Conservation (phyloP, 2,329 filamentous ascomycete species). For the Colletotrichum falcatum region DNA sequence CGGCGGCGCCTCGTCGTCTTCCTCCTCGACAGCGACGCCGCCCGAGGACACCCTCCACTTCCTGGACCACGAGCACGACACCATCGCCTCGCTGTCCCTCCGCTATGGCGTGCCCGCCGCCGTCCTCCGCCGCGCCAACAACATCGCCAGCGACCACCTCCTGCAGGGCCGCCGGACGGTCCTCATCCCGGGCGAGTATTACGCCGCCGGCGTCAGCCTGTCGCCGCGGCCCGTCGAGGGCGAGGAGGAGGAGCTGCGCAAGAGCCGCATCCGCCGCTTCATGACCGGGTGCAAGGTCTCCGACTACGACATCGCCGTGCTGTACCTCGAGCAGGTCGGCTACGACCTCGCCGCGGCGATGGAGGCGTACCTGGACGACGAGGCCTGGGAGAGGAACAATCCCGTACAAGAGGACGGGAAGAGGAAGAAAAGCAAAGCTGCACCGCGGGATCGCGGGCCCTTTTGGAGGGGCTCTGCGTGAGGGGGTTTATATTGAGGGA, state of each 20-base stretch:
- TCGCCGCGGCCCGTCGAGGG: conserved; percentile 79
- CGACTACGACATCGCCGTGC: conserved; percentile 79
- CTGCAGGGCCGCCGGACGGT: conserved; percentile 76
- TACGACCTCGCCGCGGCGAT: conserved; percentile 76
- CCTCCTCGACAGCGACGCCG: conserved; percentile 40
- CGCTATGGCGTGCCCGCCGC: conserved; percentile 76
- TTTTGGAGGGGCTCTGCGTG: conserved; percentile 49
- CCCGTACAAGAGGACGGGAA: conserved; percentile 60
- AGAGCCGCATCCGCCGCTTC: conserved; percentile 78
- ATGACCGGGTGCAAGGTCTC: conserved; percentile 84
- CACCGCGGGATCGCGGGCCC: conserved; percentile 44
- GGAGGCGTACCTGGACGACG: conserved; percentile 75
- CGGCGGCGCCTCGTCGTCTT: neutral
- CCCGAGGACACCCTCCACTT: conserved; percentile 80
- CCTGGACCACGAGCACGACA: conserved; percentile 76
- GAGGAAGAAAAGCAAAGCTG: conserved; percentile 47
- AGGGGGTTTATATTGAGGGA: neutral
- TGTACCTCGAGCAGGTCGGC: conserved; percentile 78
- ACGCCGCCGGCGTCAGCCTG: conserved; percentile 74
- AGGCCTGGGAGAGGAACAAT: conserved; percentile 79
- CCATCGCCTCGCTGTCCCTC: conserved; percentile 75
- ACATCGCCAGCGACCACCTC: conserved; percentile 77
- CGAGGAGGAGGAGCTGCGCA: conserved; percentile 79
- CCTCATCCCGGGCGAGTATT: conserved; percentile 77
- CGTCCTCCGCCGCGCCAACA: conserved; percentile 74